These are phyloP conservation scores for Pseudomicrostroma phylloplanum DNA, from an alignment of 1,284 basidiomycete genomes.

Conservation along the genomic window DNA sequence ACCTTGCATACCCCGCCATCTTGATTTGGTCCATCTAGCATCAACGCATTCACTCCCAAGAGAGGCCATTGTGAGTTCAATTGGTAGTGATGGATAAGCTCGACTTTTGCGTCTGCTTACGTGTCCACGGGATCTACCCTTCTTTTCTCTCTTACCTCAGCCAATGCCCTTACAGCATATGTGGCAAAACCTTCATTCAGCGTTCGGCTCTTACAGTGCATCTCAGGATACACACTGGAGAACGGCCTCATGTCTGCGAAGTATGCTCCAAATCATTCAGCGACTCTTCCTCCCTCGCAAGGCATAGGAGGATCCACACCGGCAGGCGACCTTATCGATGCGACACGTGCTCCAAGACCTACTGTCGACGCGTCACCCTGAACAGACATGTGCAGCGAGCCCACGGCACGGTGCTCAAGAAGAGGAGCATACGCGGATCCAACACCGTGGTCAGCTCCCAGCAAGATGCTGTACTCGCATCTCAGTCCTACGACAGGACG, in stretches of 20 bases:
- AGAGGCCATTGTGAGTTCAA: conserved; percentile 32
- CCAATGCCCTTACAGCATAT: conserved; percentile 31
- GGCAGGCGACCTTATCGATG: conserved; percentile 52
- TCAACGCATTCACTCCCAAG: conserved; percentile 42
- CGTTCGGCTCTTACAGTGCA: conserved; percentile 69
- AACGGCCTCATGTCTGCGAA: conserved; percentile 75
- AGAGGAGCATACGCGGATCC: too few relatives aligned
- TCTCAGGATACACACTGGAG: conserved; percentile 67
- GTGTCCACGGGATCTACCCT: too few relatives aligned
- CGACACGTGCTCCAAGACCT: conserved; percentile 37
- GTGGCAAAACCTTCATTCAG: conserved; percentile 49
- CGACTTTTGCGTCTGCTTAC: background rate
- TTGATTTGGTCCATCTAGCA: conserved; percentile 21
- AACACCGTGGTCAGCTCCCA: too few relatives aligned
- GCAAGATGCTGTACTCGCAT: too few relatives aligned
- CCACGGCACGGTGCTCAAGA: too few relatives aligned
- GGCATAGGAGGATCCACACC: conserved; percentile 68
- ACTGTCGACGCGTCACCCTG: conserved; percentile 29
- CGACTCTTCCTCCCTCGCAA: conserved; percentile 58
- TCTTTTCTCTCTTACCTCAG: conserved; percentile 1
- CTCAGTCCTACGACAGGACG: too few relatives aligned
- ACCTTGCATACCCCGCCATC: background rate
- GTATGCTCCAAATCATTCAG: conserved; percentile 54
- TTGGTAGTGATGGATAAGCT: too few relatives aligned
- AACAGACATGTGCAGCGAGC: too few relatives aligned